A percentile compares a stretch with the other conserved stretches of the same genome.
These are phyloP conservation scores for Ascosphaera aggregata DNA, from an alignment of 2,329 filamentous ascomycete species.

Conservation along the genomic window DNA sequence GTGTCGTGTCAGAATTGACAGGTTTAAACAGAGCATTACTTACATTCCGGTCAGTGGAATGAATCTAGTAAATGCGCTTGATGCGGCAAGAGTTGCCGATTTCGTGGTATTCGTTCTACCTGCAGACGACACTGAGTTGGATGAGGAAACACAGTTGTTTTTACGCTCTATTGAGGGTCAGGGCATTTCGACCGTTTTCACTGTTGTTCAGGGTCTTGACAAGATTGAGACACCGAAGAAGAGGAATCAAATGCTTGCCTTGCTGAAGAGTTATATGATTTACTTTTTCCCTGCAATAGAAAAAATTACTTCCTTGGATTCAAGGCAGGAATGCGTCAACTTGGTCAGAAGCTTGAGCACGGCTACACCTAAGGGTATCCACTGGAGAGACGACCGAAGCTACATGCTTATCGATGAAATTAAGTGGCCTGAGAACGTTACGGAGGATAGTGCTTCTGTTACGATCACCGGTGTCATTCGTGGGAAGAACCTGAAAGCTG, in stretches of 20 bases:
- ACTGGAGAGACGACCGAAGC: conserved; percentile 84
- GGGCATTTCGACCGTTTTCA: conserved; percentile 80
- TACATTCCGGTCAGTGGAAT: conserved; percentile 55
- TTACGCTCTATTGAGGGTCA: conserved; percentile 77
- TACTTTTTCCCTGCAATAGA: conserved; percentile 89
- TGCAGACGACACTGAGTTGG: conserved; percentile 52
- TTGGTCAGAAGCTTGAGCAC: conserved; percentile 79
- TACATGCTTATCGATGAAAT: conserved; percentile 86
- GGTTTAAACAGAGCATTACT: conserved; percentile 87
- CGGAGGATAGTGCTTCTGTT: conserved; percentile 28
- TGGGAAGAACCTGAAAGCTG: conserved; percentile 68
- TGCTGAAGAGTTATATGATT: conserved; percentile 75
- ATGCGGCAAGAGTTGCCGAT: conserved; percentile 72
- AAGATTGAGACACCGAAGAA: conserved; percentile 59
- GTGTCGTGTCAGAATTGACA: conserved; percentile 49
- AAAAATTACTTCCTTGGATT: conserved; percentile 74
- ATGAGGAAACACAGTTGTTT: conserved; percentile 62
- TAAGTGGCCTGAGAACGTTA: conserved; percentile 37
- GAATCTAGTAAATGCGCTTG: conserved; percentile 54
- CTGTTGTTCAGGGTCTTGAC: conserved; percentile 58
- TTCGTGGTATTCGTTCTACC: conserved; percentile 77
- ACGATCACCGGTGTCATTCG: conserved; percentile 66
- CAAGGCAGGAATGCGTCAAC: conserved; percentile 73
- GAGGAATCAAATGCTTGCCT: conserved; percentile 49
- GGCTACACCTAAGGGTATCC: conserved; percentile 76